Base-by-base conservation (phyloP, 2,329 filamentous ascomycete species). In the Rugonectria rugulosa region DNA sequence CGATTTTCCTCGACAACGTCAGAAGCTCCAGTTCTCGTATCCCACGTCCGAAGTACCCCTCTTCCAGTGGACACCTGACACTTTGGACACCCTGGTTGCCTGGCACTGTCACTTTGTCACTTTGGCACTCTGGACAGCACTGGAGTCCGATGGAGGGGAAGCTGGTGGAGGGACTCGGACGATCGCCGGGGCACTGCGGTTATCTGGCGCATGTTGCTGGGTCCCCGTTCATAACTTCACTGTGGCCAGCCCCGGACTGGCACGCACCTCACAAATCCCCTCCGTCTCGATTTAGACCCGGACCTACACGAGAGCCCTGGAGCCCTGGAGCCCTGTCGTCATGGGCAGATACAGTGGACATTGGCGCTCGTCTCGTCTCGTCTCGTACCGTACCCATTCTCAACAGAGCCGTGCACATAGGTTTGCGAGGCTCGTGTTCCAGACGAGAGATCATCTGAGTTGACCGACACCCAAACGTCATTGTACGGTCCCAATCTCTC, bases 21-120 rank as follows among this genome's bases (percentile, higher is more conserved):
- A 49, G 44, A 43, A 42, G 38, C 23, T 29, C 34, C 15, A 40
- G 38, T 38, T 24, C 41, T 56, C 53, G 53, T 56, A 56, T 56
- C 41, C 24, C 53, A 21, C 40, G 21, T 56, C 41, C 24, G 46
- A 21, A 32, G 21, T 44, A 34, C 23, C 53, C 46, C 46, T 56
- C 43, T 43, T 49, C 32, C 49, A 37, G 29, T 44, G 27, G 36
- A 29, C 26, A 27, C 20, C 52, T 31, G 38, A n/a, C 52, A 38
- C 26, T 55, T 38, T 49, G 45, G 52, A 49, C 29, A 27, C 43
- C 6, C 29, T 37, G 43, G 11, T 29, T 15, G 40, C n/a, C n/a
- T n/a, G n/a, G n/a, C n/a, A n/a, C n/a, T n/a, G n/a, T n/a, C n/a
- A n/a, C n/a, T n/a, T n/a, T n/a, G n/a, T n/a, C n/a, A 36, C 19